Base-by-base conservation (phyloP, 2,329 filamentous ascomycete species). In the Cladorrhinum sp. region DNA sequence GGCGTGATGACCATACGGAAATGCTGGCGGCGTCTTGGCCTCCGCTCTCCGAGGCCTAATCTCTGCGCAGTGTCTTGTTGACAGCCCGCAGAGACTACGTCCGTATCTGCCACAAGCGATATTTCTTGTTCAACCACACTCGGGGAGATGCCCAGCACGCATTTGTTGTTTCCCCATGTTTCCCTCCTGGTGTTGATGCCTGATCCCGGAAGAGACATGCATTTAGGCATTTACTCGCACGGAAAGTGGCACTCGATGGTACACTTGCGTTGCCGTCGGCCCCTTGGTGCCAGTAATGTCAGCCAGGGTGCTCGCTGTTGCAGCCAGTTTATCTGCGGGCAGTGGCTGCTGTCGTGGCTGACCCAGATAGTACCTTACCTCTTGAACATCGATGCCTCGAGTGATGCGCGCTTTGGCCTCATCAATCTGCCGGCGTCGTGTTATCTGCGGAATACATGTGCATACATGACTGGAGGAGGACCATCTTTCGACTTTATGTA, bases 51-150 rank as follows among this genome's bases (percentile, higher is more conserved):
- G 57, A 63, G 55, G 36, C 8, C 53, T 20, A 36, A 3, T 20
- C 49, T 10, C 21, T 42, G 54, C 54, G 46, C 39, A 42, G n/a
- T n/a, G n/a, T n/a, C n/a, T n/a, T 57, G 42, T 56, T 60, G 61
- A 58, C 62, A 63, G 57, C 36, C 63, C 51, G 54, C 42, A 33
- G 58, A 50, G 53, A 58, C 61, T 65, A 65, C 63, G 63, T 58
- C 53, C 63, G 63, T 65, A 65, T 63, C 64, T 61, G 42, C 24
- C 60, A 65, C 62, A 64, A 56, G 59, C 64, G 62, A 67, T 68
- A 66, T 59, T 64, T 46, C 48, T 59, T 68, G 66, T 68, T 64
- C 46, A 65, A 68, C 65, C 65, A 60, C 65, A 65, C 63, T 54
- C 49, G 55, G 54, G 58, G 55, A 59, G 53, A 46, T 62, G 57